phyloP scores from a whole-genome alignment of 2,329 filamentous ascomycete species.

The Sphaerulina musiva region DNA sequence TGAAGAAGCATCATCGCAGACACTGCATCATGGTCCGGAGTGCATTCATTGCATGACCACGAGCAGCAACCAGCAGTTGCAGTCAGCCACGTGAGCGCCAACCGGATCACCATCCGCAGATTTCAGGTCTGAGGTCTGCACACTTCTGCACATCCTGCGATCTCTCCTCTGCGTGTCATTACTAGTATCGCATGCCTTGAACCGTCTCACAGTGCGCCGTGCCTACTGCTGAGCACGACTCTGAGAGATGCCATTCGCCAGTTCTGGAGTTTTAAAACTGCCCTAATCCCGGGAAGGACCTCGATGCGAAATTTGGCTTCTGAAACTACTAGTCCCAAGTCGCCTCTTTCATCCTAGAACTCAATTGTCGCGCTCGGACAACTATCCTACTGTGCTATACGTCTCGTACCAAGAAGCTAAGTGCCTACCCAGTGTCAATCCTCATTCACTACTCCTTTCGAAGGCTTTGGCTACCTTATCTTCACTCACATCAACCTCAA shows the following conservation, averaged over 20 bases:
- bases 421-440: slow-evolving; percentile 10
- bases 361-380: slow-evolving; percentile 15
- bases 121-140: slow-evolving; percentile 3
- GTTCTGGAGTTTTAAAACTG: slow-evolving; percentile 5
- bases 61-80: neutral
- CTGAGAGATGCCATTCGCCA: slow-evolving; percentile 1
- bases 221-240: neutral
- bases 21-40: slow-evolving; percentile 1
- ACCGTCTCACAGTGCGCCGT: slow-evolving; percentile 7
- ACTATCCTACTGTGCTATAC: neutral
- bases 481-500: too few species aligned
- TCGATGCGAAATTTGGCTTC: slow-evolving; percentile 6
- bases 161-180: neutral
- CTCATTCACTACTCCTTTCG: slow-evolving; percentile 6
- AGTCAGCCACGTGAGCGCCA: slow-evolving; percentile 7
- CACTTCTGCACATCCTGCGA: neutral
- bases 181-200: neutral
- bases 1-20: slow-evolving; percentile 8
- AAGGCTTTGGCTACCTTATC: slow-evolving; percentile 1
- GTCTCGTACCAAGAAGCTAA: slow-evolving; percentile 9
- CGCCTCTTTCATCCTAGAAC: slow-evolving; percentile 9
- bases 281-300: slow-evolving; percentile 4
- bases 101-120: slow-evolving; percentile 4
- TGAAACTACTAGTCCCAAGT: slow-evolving; percentile 7
- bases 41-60: slow-evolving; percentile 7